phyloP scores from a whole-genome alignment of 169 alveolate genomes.

The Cryptosporidium canis region DNA sequence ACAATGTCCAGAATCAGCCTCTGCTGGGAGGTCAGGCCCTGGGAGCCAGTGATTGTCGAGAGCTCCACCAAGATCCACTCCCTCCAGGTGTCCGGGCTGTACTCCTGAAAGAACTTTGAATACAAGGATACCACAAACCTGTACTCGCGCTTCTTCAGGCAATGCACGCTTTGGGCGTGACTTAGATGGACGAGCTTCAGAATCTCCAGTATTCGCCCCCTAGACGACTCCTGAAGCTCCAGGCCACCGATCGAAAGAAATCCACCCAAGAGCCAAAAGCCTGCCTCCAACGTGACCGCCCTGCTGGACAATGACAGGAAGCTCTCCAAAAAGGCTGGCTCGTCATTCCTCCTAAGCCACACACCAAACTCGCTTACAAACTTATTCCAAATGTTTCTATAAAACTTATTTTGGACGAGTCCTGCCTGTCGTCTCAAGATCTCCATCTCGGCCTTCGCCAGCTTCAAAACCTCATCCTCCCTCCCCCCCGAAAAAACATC shows the following conservation, averaged over 20 bases:
- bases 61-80: constrained; percentile 12
- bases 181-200: background rate
- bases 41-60: background rate
- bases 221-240: background rate
- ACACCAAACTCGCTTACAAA: background rate
- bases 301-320: background rate
- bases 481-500: background rate
- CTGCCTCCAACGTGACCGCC: background rate
- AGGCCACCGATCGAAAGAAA: background rate
- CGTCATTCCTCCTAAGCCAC: constrained; percentile 16
- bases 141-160: background rate
- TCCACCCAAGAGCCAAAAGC: constrained; percentile 26
- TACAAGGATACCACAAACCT: background rate
- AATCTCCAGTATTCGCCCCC: background rate
- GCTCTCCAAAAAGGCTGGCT: background rate
- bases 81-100: background rate
- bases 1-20: constrained; percentile 7
- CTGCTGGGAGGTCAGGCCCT: background rate
- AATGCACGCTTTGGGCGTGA: background rate
- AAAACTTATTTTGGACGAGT: background rate
- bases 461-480: background rate
- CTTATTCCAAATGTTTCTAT: constrained; percentile 24
- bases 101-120: background rate
- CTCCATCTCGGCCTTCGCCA: background rate
- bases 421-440: background rate